These are phyloP conservation scores for Pleomassaria siparia DNA, from an alignment of 2,329 filamentous ascomycete genomes.

Conservation along the genomic window DNA sequence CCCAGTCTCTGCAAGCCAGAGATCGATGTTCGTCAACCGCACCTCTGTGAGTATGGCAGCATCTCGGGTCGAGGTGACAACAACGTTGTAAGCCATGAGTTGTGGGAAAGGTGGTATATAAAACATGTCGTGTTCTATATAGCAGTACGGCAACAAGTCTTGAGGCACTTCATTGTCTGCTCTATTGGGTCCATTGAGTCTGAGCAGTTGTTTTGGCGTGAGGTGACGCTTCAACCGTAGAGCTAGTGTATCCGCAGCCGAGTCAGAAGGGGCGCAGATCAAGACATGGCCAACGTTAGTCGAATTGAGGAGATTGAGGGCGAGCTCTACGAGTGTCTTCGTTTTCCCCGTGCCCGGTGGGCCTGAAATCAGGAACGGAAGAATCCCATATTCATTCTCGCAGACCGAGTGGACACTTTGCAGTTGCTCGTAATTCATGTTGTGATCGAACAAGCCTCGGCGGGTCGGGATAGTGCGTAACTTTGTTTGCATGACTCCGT, in stretches of 20 bases:
- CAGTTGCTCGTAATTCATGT: constrained; percentile 52
- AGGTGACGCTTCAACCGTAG: constrained; percentile 43
- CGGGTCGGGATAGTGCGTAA: constrained; percentile 41
- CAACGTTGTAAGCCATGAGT: constrained; percentile 45
- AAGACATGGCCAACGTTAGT: constrained; percentile 38
- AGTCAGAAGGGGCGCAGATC: constrained; percentile 50
- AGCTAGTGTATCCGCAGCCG: constrained; percentile 49
- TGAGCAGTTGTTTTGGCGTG: constrained; percentile 41
- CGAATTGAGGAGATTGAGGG: constrained; percentile 36
- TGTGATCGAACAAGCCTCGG: constrained; percentile 42
- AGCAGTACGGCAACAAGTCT: constrained; percentile 43
- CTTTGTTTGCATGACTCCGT: constrained; percentile 43
- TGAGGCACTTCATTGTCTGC: constrained; percentile 46
- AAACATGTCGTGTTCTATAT: constrained; percentile 45
- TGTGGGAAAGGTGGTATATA: constrained; percentile 42
- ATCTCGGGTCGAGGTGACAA: constrained; percentile 48
- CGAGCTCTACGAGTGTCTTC: constrained; percentile 52
- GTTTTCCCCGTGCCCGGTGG: constrained; percentile 57
- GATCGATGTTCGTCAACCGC: constrained; percentile 46
- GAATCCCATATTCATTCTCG: constrained; percentile 44
- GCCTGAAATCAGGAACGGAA: constrained; percentile 53
- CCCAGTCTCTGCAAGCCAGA: constrained; percentile 41
- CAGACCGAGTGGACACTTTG: constrained; percentile 49
- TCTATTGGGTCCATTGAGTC: constrained; percentile 45
- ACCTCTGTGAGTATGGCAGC: constrained; percentile 46